These are phyloP conservation scores for Moricandia arvensis DNA, from an alignment of 345 rosid species.

Conservation along the genomic window DNA sequence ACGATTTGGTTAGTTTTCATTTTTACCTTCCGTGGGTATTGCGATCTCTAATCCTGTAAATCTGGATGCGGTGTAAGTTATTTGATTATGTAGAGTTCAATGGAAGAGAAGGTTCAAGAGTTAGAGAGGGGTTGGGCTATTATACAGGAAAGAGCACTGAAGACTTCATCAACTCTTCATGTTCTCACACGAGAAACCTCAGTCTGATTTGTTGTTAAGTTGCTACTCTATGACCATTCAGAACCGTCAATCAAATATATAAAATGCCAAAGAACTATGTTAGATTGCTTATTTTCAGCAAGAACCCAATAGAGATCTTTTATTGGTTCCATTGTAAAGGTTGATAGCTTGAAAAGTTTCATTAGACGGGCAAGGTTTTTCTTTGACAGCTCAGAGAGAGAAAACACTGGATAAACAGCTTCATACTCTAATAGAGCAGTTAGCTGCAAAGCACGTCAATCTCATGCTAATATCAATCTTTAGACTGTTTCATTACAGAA, in stretches of 20 bases:
- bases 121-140: slow-evolving; percentile 71
- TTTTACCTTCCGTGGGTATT: no score
- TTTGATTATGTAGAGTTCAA: slow-evolving; percentile 45
- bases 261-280: no score
- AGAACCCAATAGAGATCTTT: background rate
- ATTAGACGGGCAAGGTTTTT: background rate
- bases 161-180: slow-evolving; percentile 28
- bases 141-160: slow-evolving; percentile 64
- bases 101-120: slow-evolving; percentile 65
- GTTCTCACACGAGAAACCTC: background rate
- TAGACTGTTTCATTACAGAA: background rate
- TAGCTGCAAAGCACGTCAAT: slow-evolving; percentile 79
- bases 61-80: background rate
- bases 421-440: slow-evolving; percentile 85
- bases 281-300: slow-evolving; percentile 16
- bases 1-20: slow-evolving; percentile 55
- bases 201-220: background rate
- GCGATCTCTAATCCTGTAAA: slow-evolving; percentile 18
- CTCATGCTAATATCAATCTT: slow-evolving; percentile 5
- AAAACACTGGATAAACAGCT: slow-evolving; percentile 89
- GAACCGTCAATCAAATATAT: slow-evolving; percentile 6
- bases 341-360: slow-evolving; percentile 8
- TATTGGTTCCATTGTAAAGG: background rate
- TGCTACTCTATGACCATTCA: background rate
- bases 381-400: slow-evolving; percentile 76